phyloP scores from a whole-genome alignment of 1,284 basidiomycete genomes.

The Stereum hirsutum region DNA sequence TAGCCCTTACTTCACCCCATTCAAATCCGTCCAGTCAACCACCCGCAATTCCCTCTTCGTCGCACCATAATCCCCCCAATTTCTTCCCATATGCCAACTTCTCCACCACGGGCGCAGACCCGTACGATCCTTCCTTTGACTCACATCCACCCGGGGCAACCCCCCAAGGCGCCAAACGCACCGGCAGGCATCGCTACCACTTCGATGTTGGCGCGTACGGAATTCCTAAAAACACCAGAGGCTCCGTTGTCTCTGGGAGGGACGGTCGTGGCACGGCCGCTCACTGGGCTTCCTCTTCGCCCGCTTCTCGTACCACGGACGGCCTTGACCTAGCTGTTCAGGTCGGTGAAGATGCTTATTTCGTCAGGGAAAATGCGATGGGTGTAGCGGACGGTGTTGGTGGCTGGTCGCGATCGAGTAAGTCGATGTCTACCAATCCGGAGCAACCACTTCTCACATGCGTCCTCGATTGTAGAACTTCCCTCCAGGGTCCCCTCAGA shows the following conservation, averaged over 20 bases:
- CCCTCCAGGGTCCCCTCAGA: conserved; percentile 1
- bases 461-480: neutral
- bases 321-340: conserved; percentile 49
- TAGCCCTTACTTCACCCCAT: conserved; percentile 33
- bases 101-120: neutral
- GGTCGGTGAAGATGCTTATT: conserved; percentile 84
- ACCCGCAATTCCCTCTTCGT: conserved; percentile 32
- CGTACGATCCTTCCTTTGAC: conserved; percentile 11
- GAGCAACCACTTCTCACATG: conserved; percentile 4
- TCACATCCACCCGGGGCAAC: conserved; percentile 17
- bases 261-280: conserved; percentile 18
- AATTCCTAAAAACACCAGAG: conserved; percentile 36
- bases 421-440: conserved; percentile 5
- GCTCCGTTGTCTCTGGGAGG: conserved; percentile 19
- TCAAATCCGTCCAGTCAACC: conserved; percentile 29
- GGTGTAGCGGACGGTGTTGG: conserved; percentile 89
- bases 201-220: conserved; percentile 71
- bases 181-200: conserved; percentile 39
- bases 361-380: conserved; percentile 73
- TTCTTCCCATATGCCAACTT: conserved; percentile 15
- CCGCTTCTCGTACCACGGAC: conserved; percentile 13
- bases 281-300: conserved; percentile 9
- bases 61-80: conserved; percentile 26
- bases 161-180: conserved; percentile 25
- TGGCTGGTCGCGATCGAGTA: conserved; percentile 62